Base-by-base conservation (phyloP, 192 early-diverging fungal species). In the Polychytrium aggregatum region DNA sequence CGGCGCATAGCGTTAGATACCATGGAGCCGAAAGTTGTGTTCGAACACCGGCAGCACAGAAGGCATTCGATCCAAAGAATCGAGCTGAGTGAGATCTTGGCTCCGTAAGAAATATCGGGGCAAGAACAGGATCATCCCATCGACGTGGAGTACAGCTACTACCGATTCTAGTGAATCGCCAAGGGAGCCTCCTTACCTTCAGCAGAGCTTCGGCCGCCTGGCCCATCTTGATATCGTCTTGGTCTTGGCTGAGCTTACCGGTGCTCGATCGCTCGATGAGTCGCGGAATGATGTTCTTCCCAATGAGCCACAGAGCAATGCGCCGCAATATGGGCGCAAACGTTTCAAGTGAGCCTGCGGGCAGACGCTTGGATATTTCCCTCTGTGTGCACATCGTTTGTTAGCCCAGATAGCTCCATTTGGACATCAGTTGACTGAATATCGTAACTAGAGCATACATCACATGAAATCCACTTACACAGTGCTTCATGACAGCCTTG, bases 311-410 rank as follows among this genome's bases (percentile, higher is more conserved):
- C 33, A 91, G 57, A 8, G 79, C 78, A 11, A 88, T 78, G 8
- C 85, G 71, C 26, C 86, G 79, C 39, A 95, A 68, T 20, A 92
- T 62, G 14, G 82, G 58, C 1, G 71, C 62, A 21, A 91, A 87
- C 1, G 82, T 76, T 36, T 93, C 92, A 25, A 76, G 46, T 16
- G 76, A 48, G 10, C 61, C 64, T 16, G 79, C 63, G 20, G 84
- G 80, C 9, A 94, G 63, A 8, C 70, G 60, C 41, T 82, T 74
- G 16, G 83, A 42, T 1, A 85, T 56, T 41, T 87, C 83, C 60
- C 71, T 82, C 71, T 86, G 22, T 21, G 49, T 55, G 18, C 1
- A 37, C 8, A 33, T 30, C 34, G 26, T n/a, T 22, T 20, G 40
- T n/a, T 57, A 20, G 7, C 47, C 37, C 0, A 6, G 24, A 25